phyloP scores from a whole-genome alignment of 352 stramenopile genomes.

The Globisporangium recalcitrans region DNA sequence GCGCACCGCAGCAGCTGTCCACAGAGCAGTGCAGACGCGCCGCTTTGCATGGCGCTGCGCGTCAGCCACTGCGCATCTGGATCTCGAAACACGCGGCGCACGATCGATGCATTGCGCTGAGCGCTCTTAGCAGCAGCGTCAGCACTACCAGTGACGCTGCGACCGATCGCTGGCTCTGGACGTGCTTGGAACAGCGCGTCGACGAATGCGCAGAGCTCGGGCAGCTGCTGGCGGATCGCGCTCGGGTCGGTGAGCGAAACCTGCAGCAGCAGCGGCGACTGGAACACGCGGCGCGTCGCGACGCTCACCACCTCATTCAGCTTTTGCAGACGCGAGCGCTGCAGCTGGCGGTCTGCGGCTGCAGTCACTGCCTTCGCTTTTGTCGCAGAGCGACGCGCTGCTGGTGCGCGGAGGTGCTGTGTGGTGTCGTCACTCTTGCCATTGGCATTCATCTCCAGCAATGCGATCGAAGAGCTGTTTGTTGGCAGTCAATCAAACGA shows the following conservation, averaged over 20 bases:
- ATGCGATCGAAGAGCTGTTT: neutral
- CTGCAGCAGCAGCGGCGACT: constrained; percentile 30
- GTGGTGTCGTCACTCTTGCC: neutral
- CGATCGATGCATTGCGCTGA: neutral
- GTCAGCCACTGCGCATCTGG: constrained; percentile 49
- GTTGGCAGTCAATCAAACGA: neutral
- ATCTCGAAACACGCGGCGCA: constrained; percentile 34
- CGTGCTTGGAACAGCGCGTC: constrained; percentile 19
- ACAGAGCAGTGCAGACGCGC: constrained; percentile 42
- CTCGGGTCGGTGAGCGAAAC: constrained; percentile 16
- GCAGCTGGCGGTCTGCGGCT: neutral
- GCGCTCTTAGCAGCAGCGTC: neutral
- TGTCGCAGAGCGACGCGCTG: neutral
- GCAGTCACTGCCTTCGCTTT: neutral
- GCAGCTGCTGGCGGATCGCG: constrained; percentile 32
- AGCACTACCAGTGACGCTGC: neutral
- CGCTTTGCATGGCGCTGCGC: constrained; percentile 50
- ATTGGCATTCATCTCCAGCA: neutral
- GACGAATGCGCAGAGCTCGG: constrained; percentile 41
- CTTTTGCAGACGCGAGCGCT: constrained; percentile 3
- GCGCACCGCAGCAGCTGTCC: constrained; percentile 39
- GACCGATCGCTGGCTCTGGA: too few relatives aligned
- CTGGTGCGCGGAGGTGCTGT: neutral
- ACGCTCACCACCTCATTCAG: constrained; percentile 45
- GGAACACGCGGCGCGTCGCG: constrained; percentile 44